These are phyloP conservation scores for Leccinum boreale DNA, from an alignment of 768 basidiomycete genomes.

Conservation along the genomic window DNA sequence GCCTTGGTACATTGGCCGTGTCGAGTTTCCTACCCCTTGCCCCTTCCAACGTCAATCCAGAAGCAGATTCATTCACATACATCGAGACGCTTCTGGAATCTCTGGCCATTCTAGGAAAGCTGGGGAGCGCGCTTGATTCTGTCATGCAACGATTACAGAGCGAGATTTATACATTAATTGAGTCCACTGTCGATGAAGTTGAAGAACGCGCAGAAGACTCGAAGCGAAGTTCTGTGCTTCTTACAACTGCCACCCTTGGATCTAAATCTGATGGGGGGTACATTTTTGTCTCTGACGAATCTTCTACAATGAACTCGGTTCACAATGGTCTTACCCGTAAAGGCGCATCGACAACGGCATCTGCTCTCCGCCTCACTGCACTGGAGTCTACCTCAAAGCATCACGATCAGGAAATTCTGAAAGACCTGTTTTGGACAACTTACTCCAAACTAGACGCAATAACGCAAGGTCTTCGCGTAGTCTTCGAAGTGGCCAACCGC, in stretches of 20 bases:
- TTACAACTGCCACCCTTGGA: slow-evolving; percentile 35
- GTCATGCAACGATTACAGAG: slow-evolving; percentile 77
- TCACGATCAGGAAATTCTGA: slow-evolving; percentile 79
- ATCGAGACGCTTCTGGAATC: slow-evolving; percentile 92
- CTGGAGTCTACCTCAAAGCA: slow-evolving; percentile 71
- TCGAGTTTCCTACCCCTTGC: slow-evolving; percentile 21
- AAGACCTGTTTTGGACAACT: slow-evolving; percentile 94
- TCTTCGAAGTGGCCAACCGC: slow-evolving; percentile 86
- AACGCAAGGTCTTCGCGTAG: slow-evolving; percentile 82
- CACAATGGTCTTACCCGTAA: slow-evolving; percentile 26
- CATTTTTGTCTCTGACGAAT: slow-evolving; percentile 37
- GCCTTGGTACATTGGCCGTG: slow-evolving; percentile 17
- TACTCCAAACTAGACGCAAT: slow-evolving; percentile 96
- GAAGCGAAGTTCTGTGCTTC: slow-evolving; percentile 43
- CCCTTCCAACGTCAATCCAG: slow-evolving; percentile 58
- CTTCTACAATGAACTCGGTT: slow-evolving; percentile 16
- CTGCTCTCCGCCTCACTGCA: slow-evolving; percentile 62
- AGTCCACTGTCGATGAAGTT: slow-evolving; percentile 86
- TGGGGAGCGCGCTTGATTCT: slow-evolving; percentile 80
- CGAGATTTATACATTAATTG: slow-evolving; percentile 84
- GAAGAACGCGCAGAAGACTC: slow-evolving; percentile 86
- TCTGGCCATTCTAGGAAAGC: slow-evolving; percentile 85
- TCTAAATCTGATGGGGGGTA: slow-evolving; percentile 52
- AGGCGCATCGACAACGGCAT: slow-evolving; percentile 39
- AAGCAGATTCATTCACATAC: slow-evolving; percentile 89